A percentile compares a stretch with the other conserved stretches of the same genome.
Evolutionary conservation across 78 protist genomes (phyloP).

Genomic region (Dictyostelium discoideum): DNA sequence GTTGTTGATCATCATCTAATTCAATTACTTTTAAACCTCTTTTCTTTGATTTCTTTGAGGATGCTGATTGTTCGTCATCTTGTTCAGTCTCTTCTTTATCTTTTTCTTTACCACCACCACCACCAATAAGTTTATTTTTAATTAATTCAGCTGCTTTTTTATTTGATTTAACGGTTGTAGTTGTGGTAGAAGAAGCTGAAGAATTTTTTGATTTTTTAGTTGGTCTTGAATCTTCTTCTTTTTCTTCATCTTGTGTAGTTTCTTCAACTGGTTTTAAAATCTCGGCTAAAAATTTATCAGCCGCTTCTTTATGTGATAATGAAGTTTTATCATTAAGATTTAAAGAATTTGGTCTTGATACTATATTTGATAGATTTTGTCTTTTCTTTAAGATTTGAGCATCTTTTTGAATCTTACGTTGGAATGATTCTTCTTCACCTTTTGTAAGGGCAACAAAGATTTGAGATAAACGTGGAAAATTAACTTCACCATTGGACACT

Average conservation of each 20-base stretch:
- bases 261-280: conserved; percentile 16
- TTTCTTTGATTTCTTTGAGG: background rate
- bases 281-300: conserved; percentile 10
- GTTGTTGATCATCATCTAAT: background rate
- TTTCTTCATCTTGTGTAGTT: background rate
- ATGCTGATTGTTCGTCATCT: background rate
- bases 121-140: background rate
- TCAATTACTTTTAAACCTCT: conserved; percentile 20
- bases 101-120: background rate
- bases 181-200: background rate
- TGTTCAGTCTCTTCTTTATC: background rate
- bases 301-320: conserved; percentile 21
- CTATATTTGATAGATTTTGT: background rate
- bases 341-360: background rate
- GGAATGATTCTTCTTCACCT: conserved; percentile 25
- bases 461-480: background rate
- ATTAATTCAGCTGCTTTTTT: conserved; percentile 26
- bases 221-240: background rate
- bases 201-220: conserved; percentile 6
- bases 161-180: background rate
- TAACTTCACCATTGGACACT: conserved; percentile 33
- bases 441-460: conserved; percentile 11
- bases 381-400: background rate
- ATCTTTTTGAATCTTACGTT: conserved; percentile 15
- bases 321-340: background rate